Evolutionary conservation across 139 green algal genomes (phyloP).

Genomic region (Monoraphidium neglectum): DNA sequence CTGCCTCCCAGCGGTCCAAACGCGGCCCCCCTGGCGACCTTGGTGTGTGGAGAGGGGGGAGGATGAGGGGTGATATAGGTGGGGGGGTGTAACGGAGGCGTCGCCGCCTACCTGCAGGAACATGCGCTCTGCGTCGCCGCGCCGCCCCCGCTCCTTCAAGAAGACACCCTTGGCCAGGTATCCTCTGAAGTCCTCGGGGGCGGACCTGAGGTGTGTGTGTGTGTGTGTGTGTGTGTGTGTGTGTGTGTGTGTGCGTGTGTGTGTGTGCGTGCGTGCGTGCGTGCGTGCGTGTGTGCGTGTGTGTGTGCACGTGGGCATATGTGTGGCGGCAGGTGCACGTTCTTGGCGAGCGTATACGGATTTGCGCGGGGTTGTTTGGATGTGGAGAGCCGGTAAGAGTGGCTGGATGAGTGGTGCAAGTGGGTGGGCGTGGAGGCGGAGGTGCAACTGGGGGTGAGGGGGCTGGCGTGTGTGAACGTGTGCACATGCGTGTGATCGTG

Average conservation of each 20-base stretch:
- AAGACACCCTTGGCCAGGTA: slow-evolving; percentile 64
- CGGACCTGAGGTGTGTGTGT: slow-evolving; percentile 24
- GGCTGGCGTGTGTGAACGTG: no score
- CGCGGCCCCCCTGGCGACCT: not conserved
- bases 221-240: not conserved
- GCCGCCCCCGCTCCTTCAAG: slow-evolving; percentile 51
- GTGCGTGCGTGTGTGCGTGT: not conserved
- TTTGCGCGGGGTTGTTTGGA: no score
- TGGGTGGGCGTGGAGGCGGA: no score
- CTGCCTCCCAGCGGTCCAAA: not conserved
- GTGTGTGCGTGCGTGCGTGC: no score
- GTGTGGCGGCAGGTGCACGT: no score
- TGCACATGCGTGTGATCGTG: no score
- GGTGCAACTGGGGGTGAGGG: no score
- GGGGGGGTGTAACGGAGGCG: not conserved
- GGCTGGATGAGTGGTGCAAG: no score
- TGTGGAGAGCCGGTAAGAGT: no score
- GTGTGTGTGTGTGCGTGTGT: not conserved
- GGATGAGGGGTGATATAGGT: not conserved
- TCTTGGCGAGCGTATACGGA: no score
- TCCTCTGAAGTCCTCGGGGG: slow-evolving; percentile 48
- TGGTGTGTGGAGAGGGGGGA: not conserved
- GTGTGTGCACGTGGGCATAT: no score
- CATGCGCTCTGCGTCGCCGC: slow-evolving; percentile 59
- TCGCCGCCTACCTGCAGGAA: slow-evolving; percentile 57